Conservation (phyloP, 1,284 basidiomycete genomes). For the Boletellus deceptivus region DNA sequence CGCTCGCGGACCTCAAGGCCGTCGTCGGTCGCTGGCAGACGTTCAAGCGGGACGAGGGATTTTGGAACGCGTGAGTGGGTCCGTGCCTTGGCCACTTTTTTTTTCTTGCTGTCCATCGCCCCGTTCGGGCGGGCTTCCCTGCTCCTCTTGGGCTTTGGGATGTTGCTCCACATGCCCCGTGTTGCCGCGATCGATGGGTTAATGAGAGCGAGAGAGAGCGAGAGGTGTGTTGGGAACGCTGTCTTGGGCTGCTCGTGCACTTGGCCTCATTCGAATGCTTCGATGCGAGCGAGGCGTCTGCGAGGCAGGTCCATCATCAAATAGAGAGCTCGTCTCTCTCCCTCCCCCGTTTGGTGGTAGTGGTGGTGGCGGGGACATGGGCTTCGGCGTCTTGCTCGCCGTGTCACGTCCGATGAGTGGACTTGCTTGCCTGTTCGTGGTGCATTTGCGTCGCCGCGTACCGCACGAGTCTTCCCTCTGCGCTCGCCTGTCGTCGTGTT, state of each 20-base stretch:
- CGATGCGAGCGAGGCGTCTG: neutral
- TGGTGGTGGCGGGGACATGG: too few relatives aligned
- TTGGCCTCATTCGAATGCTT: neutral
- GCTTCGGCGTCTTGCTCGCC: conserved; percentile 16
- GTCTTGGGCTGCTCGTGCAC: neutral
- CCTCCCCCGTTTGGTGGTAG: too few relatives aligned
- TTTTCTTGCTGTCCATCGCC: neutral
- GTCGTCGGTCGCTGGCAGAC: conserved; percentile 61
- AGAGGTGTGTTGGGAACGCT: too few relatives aligned
- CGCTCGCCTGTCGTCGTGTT: too few relatives aligned
- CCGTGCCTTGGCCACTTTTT: neutral
- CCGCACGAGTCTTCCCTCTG: too few relatives aligned
- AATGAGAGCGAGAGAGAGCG: neutral
- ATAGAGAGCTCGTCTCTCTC: too few relatives aligned
- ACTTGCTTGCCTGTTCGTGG: too few relatives aligned
- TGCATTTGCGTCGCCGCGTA: too few relatives aligned
- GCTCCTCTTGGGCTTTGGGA: neutral
- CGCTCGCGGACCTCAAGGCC: conserved; percentile 54
- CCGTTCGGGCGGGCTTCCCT: neutral
- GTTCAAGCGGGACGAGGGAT: conserved; percentile 54
- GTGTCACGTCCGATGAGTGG: too few relatives aligned
- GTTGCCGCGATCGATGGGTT: neutral
- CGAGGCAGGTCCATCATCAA: neutral
- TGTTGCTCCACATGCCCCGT: neutral
- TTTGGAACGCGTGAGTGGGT: conserved; percentile 58